Base-by-base conservation (phyloP, 345 rosid genomes). In the Lumnitzera littorea region DNA sequence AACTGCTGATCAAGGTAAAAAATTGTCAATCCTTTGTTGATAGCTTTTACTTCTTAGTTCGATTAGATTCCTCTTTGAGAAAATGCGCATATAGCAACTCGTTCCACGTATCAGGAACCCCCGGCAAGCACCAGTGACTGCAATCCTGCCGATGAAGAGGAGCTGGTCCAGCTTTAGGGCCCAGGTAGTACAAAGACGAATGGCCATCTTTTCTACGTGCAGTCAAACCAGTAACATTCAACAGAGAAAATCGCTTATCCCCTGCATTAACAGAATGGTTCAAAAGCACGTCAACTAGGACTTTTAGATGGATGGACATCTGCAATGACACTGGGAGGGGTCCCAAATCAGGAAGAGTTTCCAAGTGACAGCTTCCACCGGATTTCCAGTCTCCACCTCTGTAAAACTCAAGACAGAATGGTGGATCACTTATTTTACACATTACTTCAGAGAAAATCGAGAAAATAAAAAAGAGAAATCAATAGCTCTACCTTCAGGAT, bases 91-190 rank as follows among this genome's bases (percentile, higher is more conserved):
- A 82, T 52, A 82, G 74, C 55, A 86, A 82, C 67, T 82, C 86
- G 61, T 86, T 84, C 94, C 86, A 86, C 0, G 82, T 64, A 67
- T 86, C 89, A n/a, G 94, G 94, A 29, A 90, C 85, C 12, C 95
- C 88, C 0, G 97, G 97, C 61, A 90, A 77, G 76, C 90, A 90
- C 97, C 97, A 90, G 24, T 87, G 97, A 64, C 95, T 87, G 74
- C 97, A 90, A 56, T 90, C 97, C 73, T 87, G 95, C 52, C 79
- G 81, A 59, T 78, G 80, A 50, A 84, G 68, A 41, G 87, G 64
- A 0, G 77, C 87, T 48, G 80, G 90, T 53, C 87, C 74, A 4
- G 1, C 54, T 24, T 61, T 60, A 12, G 85, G 68, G 24, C 75
- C 80, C 1, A 74, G 78, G 73, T 83, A 79, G 77, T 87, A 85